phyloP scores from a whole-genome alignment of 257 asterid genomes.

The Rubia yunnanensis region DNA sequence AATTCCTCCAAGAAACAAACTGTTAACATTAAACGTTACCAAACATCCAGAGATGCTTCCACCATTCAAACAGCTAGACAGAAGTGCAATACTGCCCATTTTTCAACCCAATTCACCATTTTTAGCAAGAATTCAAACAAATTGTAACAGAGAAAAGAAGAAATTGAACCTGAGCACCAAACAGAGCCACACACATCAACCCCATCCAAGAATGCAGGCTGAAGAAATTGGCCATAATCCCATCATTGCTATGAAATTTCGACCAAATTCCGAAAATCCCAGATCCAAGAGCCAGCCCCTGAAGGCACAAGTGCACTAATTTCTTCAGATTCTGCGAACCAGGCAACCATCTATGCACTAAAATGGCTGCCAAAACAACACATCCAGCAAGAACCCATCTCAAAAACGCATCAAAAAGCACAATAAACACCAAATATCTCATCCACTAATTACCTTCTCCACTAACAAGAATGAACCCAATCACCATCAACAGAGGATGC shows the following conservation, averaged over 20 bases:
- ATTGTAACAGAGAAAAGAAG: background rate
- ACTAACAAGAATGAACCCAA: constrained; percentile 77
- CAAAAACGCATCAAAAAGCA: constrained; percentile 4
- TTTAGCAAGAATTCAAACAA: background rate
- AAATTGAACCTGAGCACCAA: constrained; percentile 70
- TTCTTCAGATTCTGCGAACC: constrained; percentile 80
- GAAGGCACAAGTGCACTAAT: constrained; percentile 72
- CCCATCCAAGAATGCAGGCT: constrained; percentile 99
- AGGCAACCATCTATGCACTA: constrained; percentile 83
- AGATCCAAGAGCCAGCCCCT: constrained; percentile 79
- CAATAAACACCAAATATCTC: background rate
- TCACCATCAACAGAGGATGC: constrained; percentile 88
- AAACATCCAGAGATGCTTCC: constrained; percentile 1
- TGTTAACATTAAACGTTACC: too few species aligned
- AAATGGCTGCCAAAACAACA: constrained; percentile 47
- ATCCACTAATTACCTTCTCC: constrained; percentile 59
- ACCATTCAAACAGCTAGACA: background rate
- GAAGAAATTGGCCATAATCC: constrained; percentile 74
- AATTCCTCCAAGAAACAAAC: constrained; percentile 1
- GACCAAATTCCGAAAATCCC: constrained; percentile 91
- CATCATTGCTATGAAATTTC: constrained; percentile 65
- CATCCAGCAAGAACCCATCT: constrained; percentile 7
- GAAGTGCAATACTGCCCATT: background rate
- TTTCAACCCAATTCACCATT: background rate
- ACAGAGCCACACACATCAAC: constrained; percentile 47